phyloP scores from a whole-genome alignment of 345 rosid genomes.

The Eucalyptus curtisii region DNA sequence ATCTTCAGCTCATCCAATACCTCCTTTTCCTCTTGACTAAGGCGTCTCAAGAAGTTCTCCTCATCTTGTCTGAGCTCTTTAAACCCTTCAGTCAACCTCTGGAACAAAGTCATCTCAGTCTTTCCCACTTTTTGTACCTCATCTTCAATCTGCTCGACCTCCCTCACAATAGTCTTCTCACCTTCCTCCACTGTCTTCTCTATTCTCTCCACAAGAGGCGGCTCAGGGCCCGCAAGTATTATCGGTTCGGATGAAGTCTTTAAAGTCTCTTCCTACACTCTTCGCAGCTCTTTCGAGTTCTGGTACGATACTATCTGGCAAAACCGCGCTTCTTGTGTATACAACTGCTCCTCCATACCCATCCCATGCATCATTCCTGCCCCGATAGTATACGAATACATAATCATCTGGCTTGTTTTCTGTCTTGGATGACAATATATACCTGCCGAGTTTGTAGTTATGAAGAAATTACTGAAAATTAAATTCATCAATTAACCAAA shows the following conservation, averaged over 20 bases:
- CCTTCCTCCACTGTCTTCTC: constrained; percentile 94
- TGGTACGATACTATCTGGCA: constrained; percentile 67
- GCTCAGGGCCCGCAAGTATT: constrained; percentile 92
- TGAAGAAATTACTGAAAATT: background rate
- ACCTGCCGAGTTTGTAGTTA: constrained; percentile 26
- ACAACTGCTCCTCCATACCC: constrained; percentile 94
- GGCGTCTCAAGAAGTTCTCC: constrained; percentile 44
- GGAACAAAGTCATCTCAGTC: constrained; percentile 58
- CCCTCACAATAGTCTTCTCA: constrained; percentile 49
- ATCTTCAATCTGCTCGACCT: constrained; percentile 54
- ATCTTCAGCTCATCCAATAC: constrained; percentile 50
- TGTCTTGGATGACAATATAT: constrained; percentile 67
- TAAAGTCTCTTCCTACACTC: constrained; percentile 75
- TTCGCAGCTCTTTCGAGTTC: constrained; percentile 75
- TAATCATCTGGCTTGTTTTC: constrained; percentile 69
- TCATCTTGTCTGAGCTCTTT: constrained; percentile 58
- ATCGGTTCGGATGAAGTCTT: constrained; percentile 49
- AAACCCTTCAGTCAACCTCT: constrained; percentile 71
- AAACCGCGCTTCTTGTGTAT: constrained; percentile 73
- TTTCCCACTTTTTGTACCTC: constrained; percentile 37
- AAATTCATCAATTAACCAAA: background rate
- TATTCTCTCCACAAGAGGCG: constrained; percentile 79
- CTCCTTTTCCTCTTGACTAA: constrained; percentile 77
- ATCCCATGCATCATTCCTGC: constrained; percentile 96
- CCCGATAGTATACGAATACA: constrained; percentile 76